phyloP scores from a whole-genome alignment of 768 basidiomycete genomes.

The Macrocybe gigantea region DNA sequence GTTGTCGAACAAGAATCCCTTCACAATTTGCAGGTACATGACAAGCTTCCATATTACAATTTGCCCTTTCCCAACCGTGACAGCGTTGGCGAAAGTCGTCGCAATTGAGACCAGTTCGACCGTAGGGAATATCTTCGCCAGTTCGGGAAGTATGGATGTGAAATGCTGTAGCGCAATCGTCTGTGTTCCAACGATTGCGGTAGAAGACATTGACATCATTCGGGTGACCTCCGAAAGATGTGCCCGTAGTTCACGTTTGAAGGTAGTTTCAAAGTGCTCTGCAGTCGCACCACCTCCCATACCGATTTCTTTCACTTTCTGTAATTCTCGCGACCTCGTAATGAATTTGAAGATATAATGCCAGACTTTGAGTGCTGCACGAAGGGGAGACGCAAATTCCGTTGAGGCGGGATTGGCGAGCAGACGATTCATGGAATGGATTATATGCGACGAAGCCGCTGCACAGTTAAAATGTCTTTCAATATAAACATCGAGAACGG shows the following conservation, averaged over 20 bases:
- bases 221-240: conserved; percentile 79
- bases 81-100: conserved; percentile 82
- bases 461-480: conserved; percentile 82
- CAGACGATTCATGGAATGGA: conserved; percentile 83
- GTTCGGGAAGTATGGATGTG: conserved; percentile 83
- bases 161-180: conserved; percentile 93
- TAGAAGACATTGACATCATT: conserved; percentile 77
- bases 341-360: conserved; percentile 96
- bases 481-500: conserved; percentile 91
- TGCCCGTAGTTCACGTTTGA: conserved; percentile 75
- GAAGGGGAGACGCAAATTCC: conserved; percentile 72
- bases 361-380: conserved; percentile 94
- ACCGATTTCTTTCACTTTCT: conserved; percentile 74
- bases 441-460: conserved; percentile 75
- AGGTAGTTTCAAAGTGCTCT: conserved; percentile 78
- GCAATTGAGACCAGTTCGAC: conserved; percentile 84
- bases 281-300: conserved; percentile 78
- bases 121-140: conserved; percentile 72
- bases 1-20: conserved; percentile 83
- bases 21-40: conserved; percentile 89
- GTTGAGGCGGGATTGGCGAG: conserved; percentile 65
- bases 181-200: conserved; percentile 93
- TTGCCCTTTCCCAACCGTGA: conserved; percentile 74
- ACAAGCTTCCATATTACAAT: conserved; percentile 92
- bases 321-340: conserved; percentile 81